These are phyloP conservation scores for Penicillium ochrochloron DNA, from an alignment of 495 filamentous ascomycete species.

Conservation along the genomic window DNA sequence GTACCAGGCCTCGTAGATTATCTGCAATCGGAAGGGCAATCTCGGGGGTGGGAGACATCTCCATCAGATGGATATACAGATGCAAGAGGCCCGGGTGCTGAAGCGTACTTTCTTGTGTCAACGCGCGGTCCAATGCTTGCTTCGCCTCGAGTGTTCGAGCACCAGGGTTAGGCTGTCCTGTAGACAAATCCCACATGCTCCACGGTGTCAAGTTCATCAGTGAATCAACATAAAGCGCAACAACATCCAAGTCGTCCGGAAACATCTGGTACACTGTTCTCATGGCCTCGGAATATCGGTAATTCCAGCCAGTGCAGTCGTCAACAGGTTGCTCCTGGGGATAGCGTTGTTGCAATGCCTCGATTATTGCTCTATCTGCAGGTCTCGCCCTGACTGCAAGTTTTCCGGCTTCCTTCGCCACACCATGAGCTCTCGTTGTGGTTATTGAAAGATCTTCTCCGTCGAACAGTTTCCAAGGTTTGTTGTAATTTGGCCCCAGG, in stretches of 20 bases:
- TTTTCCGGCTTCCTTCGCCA: conserved; percentile 46
- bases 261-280: conserved; percentile 55
- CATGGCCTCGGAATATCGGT: conserved; percentile 66
- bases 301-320: conserved; percentile 58
- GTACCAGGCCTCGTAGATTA: conserved; percentile 62
- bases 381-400: conserved; percentile 33
- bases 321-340: conserved; percentile 44
- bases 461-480: conserved; percentile 71
- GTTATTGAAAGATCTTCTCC: conserved; percentile 54
- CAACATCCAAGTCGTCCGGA: conserved; percentile 62
- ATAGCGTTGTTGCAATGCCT: conserved; percentile 61
- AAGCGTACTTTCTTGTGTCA: conserved; percentile 47
- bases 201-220: conserved; percentile 73
- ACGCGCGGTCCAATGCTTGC: conserved; percentile 54
- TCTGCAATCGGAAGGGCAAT: conserved; percentile 59
- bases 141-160: conserved; percentile 64
- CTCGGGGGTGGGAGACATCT: conserved; percentile 70
- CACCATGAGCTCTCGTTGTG: conserved; percentile 49
- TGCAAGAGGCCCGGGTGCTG: conserved; percentile 68
- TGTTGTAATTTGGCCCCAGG: conserved; percentile 75
- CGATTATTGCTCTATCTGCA: conserved; percentile 61
- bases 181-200: conserved; percentile 65
- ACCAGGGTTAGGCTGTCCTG: conserved; percentile 56
- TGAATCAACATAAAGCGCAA: conserved; percentile 65
- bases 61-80: conserved; percentile 74